Conservation (phyloP, 202 grass and related monocot species). For the Carex arenaria region DNA sequence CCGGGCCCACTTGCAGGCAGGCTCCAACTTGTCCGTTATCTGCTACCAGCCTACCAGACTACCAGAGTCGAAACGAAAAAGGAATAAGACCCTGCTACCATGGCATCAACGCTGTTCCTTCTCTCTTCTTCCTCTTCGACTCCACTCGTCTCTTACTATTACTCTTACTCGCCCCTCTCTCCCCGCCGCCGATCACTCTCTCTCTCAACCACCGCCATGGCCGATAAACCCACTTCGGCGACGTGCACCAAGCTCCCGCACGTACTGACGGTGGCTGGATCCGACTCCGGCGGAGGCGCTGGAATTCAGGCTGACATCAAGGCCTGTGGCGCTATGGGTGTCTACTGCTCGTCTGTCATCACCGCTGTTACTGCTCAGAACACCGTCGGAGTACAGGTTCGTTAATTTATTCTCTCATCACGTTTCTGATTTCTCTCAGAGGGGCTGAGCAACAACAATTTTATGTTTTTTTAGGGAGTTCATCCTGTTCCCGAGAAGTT, state of each 20-base stretch:
- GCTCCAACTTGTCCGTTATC: not conserved
- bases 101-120: not conserved
- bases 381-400: constrained; percentile 80
- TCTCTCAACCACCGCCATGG: not conserved
- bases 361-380: constrained; percentile 94
- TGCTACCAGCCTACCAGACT: too few relatives aligned
- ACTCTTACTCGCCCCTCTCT: not conserved
- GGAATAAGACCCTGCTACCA: not conserved
- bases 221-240: not conserved
- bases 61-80: not conserved
- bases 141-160: not conserved
- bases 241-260: constrained; percentile 42
- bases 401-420: not conserved
- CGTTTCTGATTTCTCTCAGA: not conserved
- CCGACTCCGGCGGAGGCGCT: constrained; percentile 79
- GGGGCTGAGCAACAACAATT: not conserved
- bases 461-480: constrained; percentile 35
- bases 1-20: not conserved
- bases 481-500: constrained; percentile 80
- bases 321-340: constrained; percentile 69
- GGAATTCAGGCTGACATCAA: constrained; percentile 93
- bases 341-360: constrained; percentile 85
- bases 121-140: not conserved
- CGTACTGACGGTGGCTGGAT: constrained; percentile 78
- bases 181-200: constrained; percentile 6